Evolutionary conservation across 257 asterid genomes (phyloP).

Genomic region (Knoxia roxburghii): DNA sequence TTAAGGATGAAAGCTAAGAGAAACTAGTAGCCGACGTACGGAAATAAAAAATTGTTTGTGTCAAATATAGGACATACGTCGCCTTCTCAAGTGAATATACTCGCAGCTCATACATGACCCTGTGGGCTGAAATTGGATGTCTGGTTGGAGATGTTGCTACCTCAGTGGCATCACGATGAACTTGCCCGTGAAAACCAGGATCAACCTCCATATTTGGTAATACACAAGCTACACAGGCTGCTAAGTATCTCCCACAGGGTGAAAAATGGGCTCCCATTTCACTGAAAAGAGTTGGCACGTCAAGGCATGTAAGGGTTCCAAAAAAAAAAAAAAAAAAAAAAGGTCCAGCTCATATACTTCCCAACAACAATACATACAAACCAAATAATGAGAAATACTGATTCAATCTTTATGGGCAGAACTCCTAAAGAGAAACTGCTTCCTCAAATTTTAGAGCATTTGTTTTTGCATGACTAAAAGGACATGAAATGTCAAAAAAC

Average conservation of each 20-base stretch:
- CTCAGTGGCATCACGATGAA: conserved; percentile 57
- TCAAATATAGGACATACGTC: conserved; percentile 46
- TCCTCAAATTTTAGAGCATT: background rate
- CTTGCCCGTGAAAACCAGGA: conserved; percentile 60
- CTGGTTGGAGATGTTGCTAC: conserved; percentile 92
- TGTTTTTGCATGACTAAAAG: background rate
- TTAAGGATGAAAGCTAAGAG: conserved; percentile 19
- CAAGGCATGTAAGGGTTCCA: conserved; percentile 4
- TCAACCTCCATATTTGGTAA: conserved; percentile 69
- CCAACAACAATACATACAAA: conserved; percentile 1
- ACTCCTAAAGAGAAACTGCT: background rate
- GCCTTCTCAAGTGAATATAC: conserved; percentile 93
- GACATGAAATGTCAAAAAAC: background rate
- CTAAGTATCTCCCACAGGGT: conserved; percentile 94
- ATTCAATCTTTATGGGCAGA: background rate
- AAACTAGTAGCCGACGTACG: background rate
- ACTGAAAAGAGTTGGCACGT: conserved; percentile 28
- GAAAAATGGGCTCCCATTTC: conserved; percentile 99
- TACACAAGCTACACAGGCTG: conserved; percentile 95
- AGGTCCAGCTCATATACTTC: conserved; percentile 2
- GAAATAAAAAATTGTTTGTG: conserved; percentile 11
- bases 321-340: background rate
- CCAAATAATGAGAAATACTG: conserved; percentile 12
- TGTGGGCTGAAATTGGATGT: conserved; percentile 88
- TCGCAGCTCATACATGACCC: conserved; percentile 85